phyloP scores from a whole-genome alignment of 2,329 filamentous ascomycete species.

The Calonectria pauciramosa region DNA sequence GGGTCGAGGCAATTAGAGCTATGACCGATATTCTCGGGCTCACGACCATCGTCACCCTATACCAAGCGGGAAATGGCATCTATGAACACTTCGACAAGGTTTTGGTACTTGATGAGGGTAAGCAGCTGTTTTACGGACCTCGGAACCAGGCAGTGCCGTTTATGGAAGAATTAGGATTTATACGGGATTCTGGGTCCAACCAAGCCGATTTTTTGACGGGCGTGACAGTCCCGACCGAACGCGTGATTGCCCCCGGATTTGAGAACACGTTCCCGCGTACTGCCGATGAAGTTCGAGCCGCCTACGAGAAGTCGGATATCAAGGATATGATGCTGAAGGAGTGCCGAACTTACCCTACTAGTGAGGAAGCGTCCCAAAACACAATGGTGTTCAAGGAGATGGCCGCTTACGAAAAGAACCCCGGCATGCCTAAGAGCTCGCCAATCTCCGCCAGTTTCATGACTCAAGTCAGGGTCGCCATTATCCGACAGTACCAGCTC shows the following conservation, averaged over 20 bases:
- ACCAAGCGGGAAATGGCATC: constrained; percentile 60
- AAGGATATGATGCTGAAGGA: constrained; percentile 51
- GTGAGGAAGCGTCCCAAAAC: constrained; percentile 75
- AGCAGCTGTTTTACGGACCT: constrained; percentile 75
- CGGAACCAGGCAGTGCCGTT: constrained; percentile 73
- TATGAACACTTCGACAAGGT: constrained; percentile 80
- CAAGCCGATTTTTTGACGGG: constrained; percentile 47
- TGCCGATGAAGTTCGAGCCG: constrained; percentile 74
- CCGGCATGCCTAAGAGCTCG: constrained; percentile 75
- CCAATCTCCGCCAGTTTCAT: constrained; percentile 82
- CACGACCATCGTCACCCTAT: constrained; percentile 59
- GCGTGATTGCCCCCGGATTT: constrained; percentile 74
- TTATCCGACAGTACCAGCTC: constrained; percentile 83
- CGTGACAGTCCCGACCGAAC: constrained; percentile 72
- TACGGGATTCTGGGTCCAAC: constrained; percentile 62
- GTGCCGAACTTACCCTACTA: constrained; percentile 66
- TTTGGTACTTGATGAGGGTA: constrained; percentile 80
- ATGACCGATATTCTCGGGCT: constrained; percentile 84
- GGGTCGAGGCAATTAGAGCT: constrained; percentile 76
- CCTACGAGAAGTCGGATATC: constrained; percentile 61
- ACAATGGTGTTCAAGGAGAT: constrained; percentile 68
- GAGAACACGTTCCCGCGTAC: constrained; percentile 77
- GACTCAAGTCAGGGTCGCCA: constrained; percentile 77
- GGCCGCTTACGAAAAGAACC: constrained; percentile 70
- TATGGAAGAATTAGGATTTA: constrained; percentile 77